A percentile compares a stretch with the other conserved stretches of the same genome.
Evolutionary conservation across 176 grass and related monocot genomes (phyloP).

Genomic region (Eragrostis nindensis): DNA sequence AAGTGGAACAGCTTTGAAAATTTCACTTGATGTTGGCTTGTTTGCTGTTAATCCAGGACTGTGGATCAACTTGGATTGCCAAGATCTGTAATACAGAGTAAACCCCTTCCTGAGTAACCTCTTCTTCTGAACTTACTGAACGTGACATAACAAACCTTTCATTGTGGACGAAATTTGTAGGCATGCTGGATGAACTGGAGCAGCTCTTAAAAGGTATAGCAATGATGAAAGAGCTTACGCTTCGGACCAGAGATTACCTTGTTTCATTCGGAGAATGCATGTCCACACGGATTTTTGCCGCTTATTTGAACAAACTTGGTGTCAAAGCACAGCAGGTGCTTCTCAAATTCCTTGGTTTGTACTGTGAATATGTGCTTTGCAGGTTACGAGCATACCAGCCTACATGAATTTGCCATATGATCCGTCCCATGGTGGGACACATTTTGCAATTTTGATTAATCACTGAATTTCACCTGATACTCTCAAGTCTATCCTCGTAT

Average conservation of each 20-base stretch:
- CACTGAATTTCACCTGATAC: not conserved
- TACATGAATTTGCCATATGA: conserved; percentile 5
- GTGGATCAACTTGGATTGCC: conserved; percentile 78
- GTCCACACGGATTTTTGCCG: conserved; percentile 87
- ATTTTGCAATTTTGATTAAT: not conserved
- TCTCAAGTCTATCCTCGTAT: not conserved
- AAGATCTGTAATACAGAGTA: conserved; percentile 61
- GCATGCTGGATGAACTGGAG: conserved; percentile 75
- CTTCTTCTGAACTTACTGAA: conserved; percentile 13
- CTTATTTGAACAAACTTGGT: conserved; percentile 90
- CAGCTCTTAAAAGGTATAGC: conserved; percentile 94
- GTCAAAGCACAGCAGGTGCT: conserved; percentile 81
- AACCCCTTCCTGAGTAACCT: conserved; percentile 17
- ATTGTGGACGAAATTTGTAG: conserved; percentile 43
- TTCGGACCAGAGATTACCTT: conserved; percentile 78
- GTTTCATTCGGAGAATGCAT: conserved; percentile 98
- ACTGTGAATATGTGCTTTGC: conserved; percentile 17
- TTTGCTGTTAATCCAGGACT: conserved; percentile 60
- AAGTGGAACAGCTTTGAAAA: not conserved
- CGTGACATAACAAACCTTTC: conserved; percentile 15
- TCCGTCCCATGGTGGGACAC: conserved; percentile 1
- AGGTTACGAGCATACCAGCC: not conserved
- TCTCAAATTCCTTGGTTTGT: conserved; percentile 20
- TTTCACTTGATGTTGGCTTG: conserved; percentile 26
- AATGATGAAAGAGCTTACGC: conserved; percentile 99